A percentile compares a stretch with the other conserved stretches of the same genome.
phyloP scores from a whole-genome alignment of 2,329 filamentous ascomycete genomes.

The Xylaria sp. region DNA sequence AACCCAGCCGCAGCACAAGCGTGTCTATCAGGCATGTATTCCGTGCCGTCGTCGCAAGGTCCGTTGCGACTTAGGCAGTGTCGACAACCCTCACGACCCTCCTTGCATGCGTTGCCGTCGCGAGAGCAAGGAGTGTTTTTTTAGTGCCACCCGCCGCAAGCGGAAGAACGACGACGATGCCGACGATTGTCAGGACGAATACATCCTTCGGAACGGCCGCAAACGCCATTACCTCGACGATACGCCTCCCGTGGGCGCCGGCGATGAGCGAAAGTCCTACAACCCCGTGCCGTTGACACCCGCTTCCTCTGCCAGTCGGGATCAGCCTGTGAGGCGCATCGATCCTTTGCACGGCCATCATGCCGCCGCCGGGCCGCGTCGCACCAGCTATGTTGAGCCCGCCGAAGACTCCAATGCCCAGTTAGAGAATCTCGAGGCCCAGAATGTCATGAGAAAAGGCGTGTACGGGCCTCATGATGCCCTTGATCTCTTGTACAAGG shows the following conservation, averaged over 20 bases:
- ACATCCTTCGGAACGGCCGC: constrained; percentile 66
- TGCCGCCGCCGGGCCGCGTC: constrained; percentile 31
- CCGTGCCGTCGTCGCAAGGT: constrained; percentile 58
- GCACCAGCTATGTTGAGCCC: constrained; percentile 29
- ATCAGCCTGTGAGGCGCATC: constrained; percentile 62
- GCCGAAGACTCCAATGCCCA: constrained; percentile 55
- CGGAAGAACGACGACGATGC: constrained; percentile 67
- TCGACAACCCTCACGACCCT: constrained; percentile 90
- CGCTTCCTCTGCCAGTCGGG: constrained; percentile 59
- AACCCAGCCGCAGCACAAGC: constrained; percentile 45
- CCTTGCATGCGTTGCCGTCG: constrained; percentile 90
- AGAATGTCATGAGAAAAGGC: constrained; percentile 60
- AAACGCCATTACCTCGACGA: constrained; percentile 55
- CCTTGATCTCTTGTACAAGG: constrained; percentile 84
- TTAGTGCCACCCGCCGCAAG: constrained; percentile 91
- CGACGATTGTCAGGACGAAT: constrained; percentile 55
- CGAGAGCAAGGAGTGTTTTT: constrained; percentile 95
- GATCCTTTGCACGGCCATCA: constrained; percentile 35
- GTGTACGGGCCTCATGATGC: constrained; percentile 92
- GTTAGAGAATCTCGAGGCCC: constrained; percentile 60
- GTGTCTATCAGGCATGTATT: constrained; percentile 60
- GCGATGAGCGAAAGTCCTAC: constrained; percentile 41
- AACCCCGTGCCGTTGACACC: constrained; percentile 57
- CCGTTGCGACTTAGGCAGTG: constrained; percentile 61
- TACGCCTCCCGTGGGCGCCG: constrained; percentile 40